These are phyloP conservation scores for Wallemia mellicola DNA, from an alignment of 1,284 basidiomycete species.

Conservation along the genomic window DNA sequence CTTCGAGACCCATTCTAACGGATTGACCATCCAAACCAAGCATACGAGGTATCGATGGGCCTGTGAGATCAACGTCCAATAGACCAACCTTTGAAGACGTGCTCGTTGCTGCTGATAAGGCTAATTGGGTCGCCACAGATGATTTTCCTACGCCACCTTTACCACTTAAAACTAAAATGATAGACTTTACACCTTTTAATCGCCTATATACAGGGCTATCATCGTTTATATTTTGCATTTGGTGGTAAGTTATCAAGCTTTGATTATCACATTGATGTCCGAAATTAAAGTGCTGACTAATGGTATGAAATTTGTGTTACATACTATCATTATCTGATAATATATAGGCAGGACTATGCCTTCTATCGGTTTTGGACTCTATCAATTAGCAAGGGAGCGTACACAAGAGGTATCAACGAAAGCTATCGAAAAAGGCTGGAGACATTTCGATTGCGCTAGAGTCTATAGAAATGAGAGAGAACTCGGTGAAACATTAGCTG, in stretches of 20 bases:
- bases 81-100: constrained; percentile 44
- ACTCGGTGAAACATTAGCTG: constrained; percentile 18
- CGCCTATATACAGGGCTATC: constrained; percentile 27
- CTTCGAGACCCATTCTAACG: constrained; percentile 51
- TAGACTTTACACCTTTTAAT: constrained; percentile 41
- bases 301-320: background rate
- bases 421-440: background rate
- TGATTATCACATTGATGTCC: background rate
- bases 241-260: background rate
- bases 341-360: background rate
- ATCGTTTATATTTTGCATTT: background rate
- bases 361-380: background rate
- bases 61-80: constrained; percentile 85
- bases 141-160: constrained; percentile 98
- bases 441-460: constrained; percentile 22
- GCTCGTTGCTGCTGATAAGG: constrained; percentile 33
- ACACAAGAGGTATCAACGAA: background rate
- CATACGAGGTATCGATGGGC: constrained; percentile 91
- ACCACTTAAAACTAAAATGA: constrained; percentile 78
- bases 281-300: background rate
- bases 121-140: constrained; percentile 73
- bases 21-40: constrained; percentile 60
- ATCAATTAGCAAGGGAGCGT: background rate
- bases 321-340: background rate
- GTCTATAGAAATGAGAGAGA: constrained; percentile 40